phyloP scores from a whole-genome alignment of 352 stramenopile genomes.

The Globisporangium polare region DNA sequence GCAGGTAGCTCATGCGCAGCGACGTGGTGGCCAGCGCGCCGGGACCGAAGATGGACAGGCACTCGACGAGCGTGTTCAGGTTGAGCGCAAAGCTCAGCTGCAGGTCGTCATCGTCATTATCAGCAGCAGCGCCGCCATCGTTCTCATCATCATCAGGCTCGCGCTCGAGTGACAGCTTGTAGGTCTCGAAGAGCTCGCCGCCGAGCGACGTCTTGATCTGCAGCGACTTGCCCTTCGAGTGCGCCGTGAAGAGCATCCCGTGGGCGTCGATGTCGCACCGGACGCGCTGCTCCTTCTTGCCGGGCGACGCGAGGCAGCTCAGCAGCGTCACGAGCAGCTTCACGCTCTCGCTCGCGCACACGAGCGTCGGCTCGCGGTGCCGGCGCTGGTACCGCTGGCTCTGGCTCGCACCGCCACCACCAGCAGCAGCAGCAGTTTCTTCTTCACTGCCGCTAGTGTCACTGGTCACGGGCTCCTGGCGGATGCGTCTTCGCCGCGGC shows the following conservation, averaged over 20 bases:
- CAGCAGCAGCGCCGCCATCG: not conserved
- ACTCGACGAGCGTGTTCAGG: slow-evolving; percentile 70
- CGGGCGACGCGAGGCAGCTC: slow-evolving; percentile 42
- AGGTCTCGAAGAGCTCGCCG: slow-evolving; percentile 74
- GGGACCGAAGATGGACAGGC: slow-evolving; percentile 75
- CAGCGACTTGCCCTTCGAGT: slow-evolving; percentile 84
- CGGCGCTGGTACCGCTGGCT: not conserved
- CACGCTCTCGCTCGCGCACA: slow-evolving; percentile 61
- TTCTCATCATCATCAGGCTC: slow-evolving; percentile 11
- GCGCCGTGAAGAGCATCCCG: slow-evolving; percentile 68
- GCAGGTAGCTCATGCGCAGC: slow-evolving; percentile 65
- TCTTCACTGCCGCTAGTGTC: not conserved
- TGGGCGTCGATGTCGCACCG: slow-evolving; percentile 65
- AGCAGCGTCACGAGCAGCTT: slow-evolving; percentile 77
- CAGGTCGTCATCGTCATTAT: slow-evolving; percentile 22
- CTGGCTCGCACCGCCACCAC: not conserved
- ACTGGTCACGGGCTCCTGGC: not conserved
- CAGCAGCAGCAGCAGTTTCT: not conserved
- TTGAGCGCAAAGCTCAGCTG: slow-evolving; percentile 75
- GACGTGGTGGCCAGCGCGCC: slow-evolving; percentile 65
- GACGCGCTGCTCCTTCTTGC: slow-evolving; percentile 77
- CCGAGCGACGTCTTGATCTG: slow-evolving; percentile 84
- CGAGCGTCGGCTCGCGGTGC: slow-evolving; percentile 29
- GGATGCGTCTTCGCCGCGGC: slow-evolving; percentile 7
- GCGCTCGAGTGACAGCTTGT: slow-evolving; percentile 26